phyloP scores from a whole-genome alignment of 1,139 yeast species.

The Yamadazyma buinensis region DNA sequence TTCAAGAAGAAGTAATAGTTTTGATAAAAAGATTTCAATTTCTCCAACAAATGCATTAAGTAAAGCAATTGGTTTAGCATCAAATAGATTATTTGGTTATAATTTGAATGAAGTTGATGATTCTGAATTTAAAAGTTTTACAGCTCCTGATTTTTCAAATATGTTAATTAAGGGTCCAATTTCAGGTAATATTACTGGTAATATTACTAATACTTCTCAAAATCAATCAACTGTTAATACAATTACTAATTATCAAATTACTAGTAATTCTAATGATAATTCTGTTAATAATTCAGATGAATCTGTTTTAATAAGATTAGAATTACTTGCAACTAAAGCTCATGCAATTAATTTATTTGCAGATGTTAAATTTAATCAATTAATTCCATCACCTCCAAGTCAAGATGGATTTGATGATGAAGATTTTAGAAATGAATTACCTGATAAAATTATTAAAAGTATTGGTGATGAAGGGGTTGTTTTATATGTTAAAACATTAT shows the following conservation, averaged over 20 bases:
- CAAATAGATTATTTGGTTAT: conserved; percentile 77
- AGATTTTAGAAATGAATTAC: conserved; percentile 40
- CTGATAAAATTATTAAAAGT: conserved; percentile 55
- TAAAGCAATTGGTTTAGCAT: conserved; percentile 83
- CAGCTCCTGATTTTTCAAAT: conserved; percentile 32
- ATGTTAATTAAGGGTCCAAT: conserved; percentile 32
- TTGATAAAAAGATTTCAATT: conserved; percentile 64
- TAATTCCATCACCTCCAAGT: conserved; percentile 75
- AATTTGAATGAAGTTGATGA: conserved; percentile 7
- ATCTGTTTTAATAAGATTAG: conserved; percentile 48
- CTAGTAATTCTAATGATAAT: not conserved
- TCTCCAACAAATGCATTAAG: conserved; percentile 88
- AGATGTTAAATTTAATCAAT: conserved; percentile 82
- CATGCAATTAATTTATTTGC: conserved; percentile 88
- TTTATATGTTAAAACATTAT: conserved; percentile 76
- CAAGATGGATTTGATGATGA: conserved; percentile 40
- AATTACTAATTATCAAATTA: not conserved
- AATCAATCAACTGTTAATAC: conserved; percentile 1
- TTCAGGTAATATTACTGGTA: too few species aligned
- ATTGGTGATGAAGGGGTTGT: conserved; percentile 87
- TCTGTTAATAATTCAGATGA: conserved; percentile 29
- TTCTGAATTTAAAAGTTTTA: conserved; percentile 1
- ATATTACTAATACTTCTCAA: conserved; percentile 19
- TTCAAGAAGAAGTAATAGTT: conserved; percentile 51
- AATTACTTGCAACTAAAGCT: conserved; percentile 80